These are phyloP conservation scores for Amaranthus hypochondriacus DNA, from an alignment of 148 eudicot species.

Conservation along the genomic window DNA sequence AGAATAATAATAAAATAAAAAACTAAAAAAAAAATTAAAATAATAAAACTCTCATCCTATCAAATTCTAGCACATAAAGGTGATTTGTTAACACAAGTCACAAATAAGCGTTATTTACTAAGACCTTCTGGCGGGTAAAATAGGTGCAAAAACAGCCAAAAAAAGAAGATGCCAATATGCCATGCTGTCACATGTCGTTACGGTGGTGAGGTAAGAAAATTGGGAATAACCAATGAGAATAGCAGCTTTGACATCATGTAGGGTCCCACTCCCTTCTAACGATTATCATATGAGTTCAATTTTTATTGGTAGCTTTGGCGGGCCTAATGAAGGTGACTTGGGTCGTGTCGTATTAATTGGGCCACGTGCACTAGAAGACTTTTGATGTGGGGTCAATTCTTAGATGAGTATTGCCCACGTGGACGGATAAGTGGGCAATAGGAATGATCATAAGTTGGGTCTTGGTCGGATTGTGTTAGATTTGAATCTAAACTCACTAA, in stretches of 20 bases:
- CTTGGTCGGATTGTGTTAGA: neutral
- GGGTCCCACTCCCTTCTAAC: neutral
- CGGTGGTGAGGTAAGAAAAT: neutral
- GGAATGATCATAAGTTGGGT: no score
- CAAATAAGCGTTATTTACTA: no score
- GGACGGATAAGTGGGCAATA: neutral
- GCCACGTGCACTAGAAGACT: neutral
- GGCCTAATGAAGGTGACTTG: conserved; percentile 8
- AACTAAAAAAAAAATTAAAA: no score
- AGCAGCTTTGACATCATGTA: conserved; percentile 2
- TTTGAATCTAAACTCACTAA: neutral
- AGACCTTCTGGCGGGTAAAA: no score
- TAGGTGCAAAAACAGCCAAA: conserved; percentile 5
- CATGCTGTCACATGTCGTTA: neutral
- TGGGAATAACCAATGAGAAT: neutral
- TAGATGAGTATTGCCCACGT: conserved; percentile 5
- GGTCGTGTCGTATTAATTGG: conserved; percentile 9
- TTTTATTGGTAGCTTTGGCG: conserved; percentile 7
- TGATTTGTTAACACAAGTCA: no score
- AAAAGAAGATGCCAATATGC: neutral
- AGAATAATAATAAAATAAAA: no score
- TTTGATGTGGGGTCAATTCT: neutral
- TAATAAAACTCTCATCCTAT: no score
- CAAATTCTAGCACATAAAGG: no score
- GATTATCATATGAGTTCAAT: neutral